Percentiles rank a stretch among this genome's conserved stretches.
These are phyloP conservation scores for Melaleuca alternifolia DNA, from an alignment of 345 rosid genomes.

Conservation along the genomic window DNA sequence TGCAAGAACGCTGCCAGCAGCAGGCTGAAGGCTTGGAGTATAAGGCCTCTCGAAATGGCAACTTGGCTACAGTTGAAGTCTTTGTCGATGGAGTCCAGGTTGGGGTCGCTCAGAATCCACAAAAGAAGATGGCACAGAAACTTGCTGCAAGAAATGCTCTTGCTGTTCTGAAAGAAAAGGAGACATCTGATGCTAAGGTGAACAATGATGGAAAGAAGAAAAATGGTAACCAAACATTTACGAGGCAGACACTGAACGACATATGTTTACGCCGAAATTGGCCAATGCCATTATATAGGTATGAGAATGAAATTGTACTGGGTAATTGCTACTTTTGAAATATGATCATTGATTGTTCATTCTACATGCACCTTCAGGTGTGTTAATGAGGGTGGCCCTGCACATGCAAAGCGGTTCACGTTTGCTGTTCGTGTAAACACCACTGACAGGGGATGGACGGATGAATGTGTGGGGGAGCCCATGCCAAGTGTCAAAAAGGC, in stretches of 20 bases:
- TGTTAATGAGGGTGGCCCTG: slow-evolving; percentile 92
- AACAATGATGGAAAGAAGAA: slow-evolving; percentile 56
- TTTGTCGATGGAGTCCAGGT: slow-evolving; percentile 84
- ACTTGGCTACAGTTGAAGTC: slow-evolving; percentile 91
- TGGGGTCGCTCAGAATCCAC: slow-evolving; percentile 90
- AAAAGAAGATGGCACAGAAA: slow-evolving; percentile 99
- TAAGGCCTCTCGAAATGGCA: slow-evolving; percentile 76
- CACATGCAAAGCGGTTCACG: slow-evolving; percentile 90
- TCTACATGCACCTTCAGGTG: slow-evolving; percentile 33
- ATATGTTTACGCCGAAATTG: slow-evolving; percentile 90
- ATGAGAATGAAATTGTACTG: neutral
- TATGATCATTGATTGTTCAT: neutral
- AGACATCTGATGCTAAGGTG: slow-evolving; percentile 46
- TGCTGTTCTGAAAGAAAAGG: slow-evolving; percentile 73
- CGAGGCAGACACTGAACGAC: slow-evolving; percentile 89
- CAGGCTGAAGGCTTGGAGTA: slow-evolving; percentile 98
- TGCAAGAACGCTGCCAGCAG: slow-evolving; percentile 97
- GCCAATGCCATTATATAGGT: slow-evolving; percentile 97
- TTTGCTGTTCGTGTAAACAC: slow-evolving; percentile 83
- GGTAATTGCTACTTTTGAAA: neutral
- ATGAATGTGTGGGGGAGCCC: slow-evolving; percentile 91
- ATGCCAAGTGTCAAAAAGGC: slow-evolving; percentile 99
- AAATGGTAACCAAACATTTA: slow-evolving; percentile 76
- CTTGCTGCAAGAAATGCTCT: slow-evolving; percentile 97
- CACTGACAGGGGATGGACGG: slow-evolving; percentile 76